phyloP scores from a whole-genome alignment of 306 rosid genomes.

The Gynostemma pentaphyllum region DNA sequence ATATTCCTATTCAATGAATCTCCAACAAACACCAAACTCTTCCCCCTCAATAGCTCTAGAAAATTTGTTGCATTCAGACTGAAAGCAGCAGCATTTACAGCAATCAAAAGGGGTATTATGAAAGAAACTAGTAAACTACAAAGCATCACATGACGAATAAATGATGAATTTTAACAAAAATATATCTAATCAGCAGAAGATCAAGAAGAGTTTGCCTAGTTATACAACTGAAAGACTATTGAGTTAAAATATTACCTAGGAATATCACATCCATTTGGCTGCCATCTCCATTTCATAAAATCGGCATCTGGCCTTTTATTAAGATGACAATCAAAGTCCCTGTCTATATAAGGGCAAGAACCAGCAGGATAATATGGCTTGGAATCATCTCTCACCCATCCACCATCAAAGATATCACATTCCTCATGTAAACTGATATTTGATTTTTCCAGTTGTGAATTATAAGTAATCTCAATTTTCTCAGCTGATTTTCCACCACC shows the following conservation, averaged over 20 bases:
- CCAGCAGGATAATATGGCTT: constrained; percentile 81
- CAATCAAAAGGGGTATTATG: background rate
- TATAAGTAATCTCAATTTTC: background rate
- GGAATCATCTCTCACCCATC: constrained; percentile 73
- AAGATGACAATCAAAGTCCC: constrained; percentile 67
- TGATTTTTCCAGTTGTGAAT: constrained; percentile 13
- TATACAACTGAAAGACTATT: background rate
- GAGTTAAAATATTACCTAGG: constrained; percentile 42
- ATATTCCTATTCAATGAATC: constrained; percentile 90
- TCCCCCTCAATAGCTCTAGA: constrained; percentile 69
- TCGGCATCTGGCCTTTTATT: constrained; percentile 69
- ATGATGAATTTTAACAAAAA: background rate
- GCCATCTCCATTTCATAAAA: constrained; percentile 85
- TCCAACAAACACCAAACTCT: constrained; percentile 74
- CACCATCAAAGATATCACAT: constrained; percentile 65
- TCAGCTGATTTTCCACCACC: constrained; percentile 9
- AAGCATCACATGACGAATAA: background rate
- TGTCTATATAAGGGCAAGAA: constrained; percentile 71
- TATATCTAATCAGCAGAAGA: background rate
- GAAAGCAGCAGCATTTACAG: constrained; percentile 15
- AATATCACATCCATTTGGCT: constrained; percentile 68
- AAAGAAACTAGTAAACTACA: background rate
- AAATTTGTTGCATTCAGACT: constrained; percentile 88
- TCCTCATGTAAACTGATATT: constrained; percentile 20
- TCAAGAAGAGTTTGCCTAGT: background rate